Base-by-base conservation (phyloP, 306 rosid genomes). In the Inga laurina region DNA sequence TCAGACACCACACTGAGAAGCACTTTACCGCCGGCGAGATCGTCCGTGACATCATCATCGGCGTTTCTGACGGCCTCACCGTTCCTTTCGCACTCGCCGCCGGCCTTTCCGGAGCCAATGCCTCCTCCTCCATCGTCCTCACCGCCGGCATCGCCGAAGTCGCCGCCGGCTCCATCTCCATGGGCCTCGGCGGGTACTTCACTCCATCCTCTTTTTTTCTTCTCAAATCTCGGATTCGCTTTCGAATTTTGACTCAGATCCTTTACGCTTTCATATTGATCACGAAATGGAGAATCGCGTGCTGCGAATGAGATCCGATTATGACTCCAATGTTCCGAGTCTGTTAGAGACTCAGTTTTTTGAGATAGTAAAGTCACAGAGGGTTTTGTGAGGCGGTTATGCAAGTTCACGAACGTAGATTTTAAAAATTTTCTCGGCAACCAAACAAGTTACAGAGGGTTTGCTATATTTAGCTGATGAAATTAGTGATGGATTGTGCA, bases 171-270 rank as follows among this genome's bases (percentile, higher is more conserved):
- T 89, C 95, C 72, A 91, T 91, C 75, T 91, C 95, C 83, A 91
- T 91, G 95, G 95, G 93, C 2, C 93, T 90, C 81, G 95, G 98
- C 74, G 98, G 98, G 98, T 95, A 89, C 27, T 1, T 30, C 3
- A 22, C 62, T 7, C 45, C 0, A 9, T 21, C 12, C 30, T 10
- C 16, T 62, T 27, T 61, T 10, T 24, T 27, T 22, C 6, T 4
- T 22, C 4, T 59, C 22, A 2, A 10, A 27, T 30, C 69, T 27
- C 39, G 19, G 19, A 62, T 62, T 62, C 16, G 2, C 19, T 12
- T 62, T 27, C 37, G 4, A 9, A 35, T 18, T 3, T 16, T 7
- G 1, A 34, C 5, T 66, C 24, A 34, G n/a, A 32, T 15, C 72
- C 13, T 35, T 66, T 44, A 1, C 16, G 22, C 45, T 13, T 30